Base-by-base conservation (phyloP, 2,329 filamentous ascomycete species). In the Cladophialophora exuberans region DNA sequence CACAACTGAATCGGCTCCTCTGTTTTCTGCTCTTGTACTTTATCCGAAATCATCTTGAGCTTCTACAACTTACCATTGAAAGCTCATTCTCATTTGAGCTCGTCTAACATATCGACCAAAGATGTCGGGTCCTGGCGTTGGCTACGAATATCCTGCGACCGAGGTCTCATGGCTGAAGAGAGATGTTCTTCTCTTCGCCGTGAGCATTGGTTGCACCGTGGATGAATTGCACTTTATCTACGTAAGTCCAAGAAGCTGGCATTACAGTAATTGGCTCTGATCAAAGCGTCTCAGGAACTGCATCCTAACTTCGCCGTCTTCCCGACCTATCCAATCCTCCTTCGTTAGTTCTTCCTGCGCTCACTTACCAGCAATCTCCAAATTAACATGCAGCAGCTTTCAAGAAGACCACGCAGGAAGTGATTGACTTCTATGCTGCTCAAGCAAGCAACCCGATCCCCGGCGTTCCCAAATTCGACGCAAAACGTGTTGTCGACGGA, bases 201-300 rank as follows among this genome's bases (percentile, higher is more conserved):
- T 88, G 73, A 93, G 87, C 75, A 93, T 97, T 70, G 92, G 92
- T 53, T 86, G 82, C 69, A 93, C 84, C 10, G 55, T 55, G n/a
- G 86, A 96, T 65, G 92, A 97, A 79, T 83, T 96, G 67, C 90
- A 96, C 70, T 96, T 93, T 70, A 85, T 96, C 75, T 97, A 91
- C 67, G 90, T 94, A 79, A 57, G 82, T 31, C 17, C 30, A 17
- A 7, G 20, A 17, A 11, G 10, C 22, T 23, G 2, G 6, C n/a
- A 43, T 9, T 11, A 23, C 11, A 4, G 39, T 7, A 18, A 31
- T 9, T 6, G 26, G 22, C 17, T 42, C 25, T 38, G 6, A 44
- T 25, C 25, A 18, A 33, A 28, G 49, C 57, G 36, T 54, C 23
- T n/a, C 39, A 61, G 89, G 92, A 97, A 75, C 83, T 95, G 48